Base-by-base conservation (phyloP, 805 yeast species). In the Candida stauntonica region DNA sequence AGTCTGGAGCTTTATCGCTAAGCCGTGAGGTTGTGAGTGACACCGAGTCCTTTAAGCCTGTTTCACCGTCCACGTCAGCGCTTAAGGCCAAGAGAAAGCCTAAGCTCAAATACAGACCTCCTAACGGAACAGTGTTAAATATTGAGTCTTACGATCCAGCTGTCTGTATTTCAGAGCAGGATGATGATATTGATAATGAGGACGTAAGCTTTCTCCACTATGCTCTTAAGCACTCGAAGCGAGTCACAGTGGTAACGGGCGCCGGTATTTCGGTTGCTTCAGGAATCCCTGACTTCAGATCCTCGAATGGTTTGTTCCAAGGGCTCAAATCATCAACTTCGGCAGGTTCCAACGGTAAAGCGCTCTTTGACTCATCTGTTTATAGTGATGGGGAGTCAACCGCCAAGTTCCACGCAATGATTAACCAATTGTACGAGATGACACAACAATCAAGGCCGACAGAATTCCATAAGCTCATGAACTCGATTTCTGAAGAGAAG, bases 221-320 rank as follows among this genome's bases (percentile, higher is more conserved):
- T 55, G 75, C 77, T 0, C 54, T 80, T 17, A 58, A 56, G 24
- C 68, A 81, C 48, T 69, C 89, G 21, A 75, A 70, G 46, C 72
- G 73, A 45, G 64, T 81, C 21, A 70, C 86, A 3, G 74, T 81
- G 20, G 70, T 88, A 20, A 76, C 89, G 1, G 97, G 97, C 9
- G 97, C 97, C 14, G 96, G 96, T 3, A 76, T 86, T 15, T 86
- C 95, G 11, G 93, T 89, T 38, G 82, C 84, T 20, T 86, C 95
- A 1, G 96, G 96, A 5, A 88, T 87, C 28, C 96, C 96, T 4
- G 93, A 83, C 52, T 83, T 87, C 55, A 65, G 96, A 55, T 83
- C 94, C 7, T 74, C 86, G 1, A 66, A 78, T 43, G 95, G 95
- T 2, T 68, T 88, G 33, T 86, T 88, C 55, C 73, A 75, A 39